A percentile compares a stretch with the other conserved stretches of the same genome.
Conservation (phyloP, 1,284 basidiomycete genomes). For the Cryptococcus neoformans region DNA sequence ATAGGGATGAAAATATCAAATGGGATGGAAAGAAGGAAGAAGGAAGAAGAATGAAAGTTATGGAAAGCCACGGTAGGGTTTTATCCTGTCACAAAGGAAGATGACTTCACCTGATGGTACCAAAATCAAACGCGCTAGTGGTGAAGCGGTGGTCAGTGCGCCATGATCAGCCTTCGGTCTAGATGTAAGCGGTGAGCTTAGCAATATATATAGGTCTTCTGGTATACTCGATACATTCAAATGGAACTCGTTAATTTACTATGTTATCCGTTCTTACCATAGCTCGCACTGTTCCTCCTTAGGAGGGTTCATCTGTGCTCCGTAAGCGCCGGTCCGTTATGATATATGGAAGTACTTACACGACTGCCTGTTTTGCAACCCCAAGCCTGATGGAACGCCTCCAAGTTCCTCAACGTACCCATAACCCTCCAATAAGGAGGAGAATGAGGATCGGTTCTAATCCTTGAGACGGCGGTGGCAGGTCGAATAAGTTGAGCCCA, state of each 20-base stretch:
- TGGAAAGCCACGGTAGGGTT: too few species aligned
- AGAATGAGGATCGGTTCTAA: slow-evolving; percentile 85
- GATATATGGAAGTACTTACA: slow-evolving; percentile 20
- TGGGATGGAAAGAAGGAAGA: neutral
- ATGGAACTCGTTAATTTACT: too few species aligned
- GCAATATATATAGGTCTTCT: too few species aligned
- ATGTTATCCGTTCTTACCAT: slow-evolving; percentile 21
- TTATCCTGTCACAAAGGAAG: too few species aligned
- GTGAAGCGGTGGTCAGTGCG: neutral
- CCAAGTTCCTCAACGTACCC: slow-evolving; percentile 63
- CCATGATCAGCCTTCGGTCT: neutral
- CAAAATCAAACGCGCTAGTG: too few species aligned
- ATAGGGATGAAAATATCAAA: neutral
- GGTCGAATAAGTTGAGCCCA: slow-evolving; percentile 43
- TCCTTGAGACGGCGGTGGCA: slow-evolving; percentile 61
- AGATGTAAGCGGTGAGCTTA: too few species aligned
- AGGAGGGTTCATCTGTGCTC: slow-evolving; percentile 33
- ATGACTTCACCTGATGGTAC: too few species aligned
- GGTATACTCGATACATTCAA: too few species aligned
- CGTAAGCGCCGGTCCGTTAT: neutral
- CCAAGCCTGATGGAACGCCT: slow-evolving; percentile 48
- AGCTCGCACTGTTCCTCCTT: slow-evolving; percentile 41
- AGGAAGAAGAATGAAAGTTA: too few species aligned
- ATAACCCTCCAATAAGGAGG: slow-evolving; percentile 73
- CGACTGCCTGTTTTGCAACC: slow-evolving; percentile 43